phyloP scores from a whole-genome alignment of 345 rosid species.

The Eucalyptus pumila region DNA sequence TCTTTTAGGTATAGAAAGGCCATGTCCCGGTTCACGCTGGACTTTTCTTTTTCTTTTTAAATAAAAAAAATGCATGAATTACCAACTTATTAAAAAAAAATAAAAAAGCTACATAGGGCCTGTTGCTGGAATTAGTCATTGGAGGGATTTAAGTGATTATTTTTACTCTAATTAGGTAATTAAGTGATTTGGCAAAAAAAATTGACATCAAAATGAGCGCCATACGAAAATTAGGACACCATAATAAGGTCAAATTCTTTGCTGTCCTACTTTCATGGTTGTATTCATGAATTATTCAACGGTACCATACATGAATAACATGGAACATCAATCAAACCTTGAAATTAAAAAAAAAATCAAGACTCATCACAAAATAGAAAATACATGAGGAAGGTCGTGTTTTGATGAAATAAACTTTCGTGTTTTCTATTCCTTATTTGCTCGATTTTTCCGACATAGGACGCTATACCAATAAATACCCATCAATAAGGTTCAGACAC shows the following conservation, averaged over 20 bases:
- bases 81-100: too few relatives aligned
- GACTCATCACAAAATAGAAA: neutral
- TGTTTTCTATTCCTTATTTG: fast-evolving
- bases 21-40: too few relatives aligned
- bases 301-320: neutral
- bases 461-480: neutral
- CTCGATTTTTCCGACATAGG: neutral
- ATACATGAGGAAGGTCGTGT: neutral
- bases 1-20: too few relatives aligned
- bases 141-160: too few relatives aligned
- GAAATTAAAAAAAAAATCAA: neutral
- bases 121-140: too few relatives aligned
- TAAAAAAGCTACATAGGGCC: too few relatives aligned
- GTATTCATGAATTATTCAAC: neutral
- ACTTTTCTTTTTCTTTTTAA: too few relatives aligned
- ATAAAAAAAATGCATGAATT: too few relatives aligned
- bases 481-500: neutral
- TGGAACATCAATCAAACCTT: neutral
- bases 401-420: neutral
- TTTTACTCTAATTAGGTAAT: too few relatives aligned
- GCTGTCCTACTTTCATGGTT: neutral
- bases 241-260: neutral
- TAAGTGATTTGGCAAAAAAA: too few relatives aligned
- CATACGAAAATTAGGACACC: fast-evolving
- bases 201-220: too few relatives aligned